Conservation (phyloP, 202 grass and related monocot species). For the Zoysia matrella region DNA sequence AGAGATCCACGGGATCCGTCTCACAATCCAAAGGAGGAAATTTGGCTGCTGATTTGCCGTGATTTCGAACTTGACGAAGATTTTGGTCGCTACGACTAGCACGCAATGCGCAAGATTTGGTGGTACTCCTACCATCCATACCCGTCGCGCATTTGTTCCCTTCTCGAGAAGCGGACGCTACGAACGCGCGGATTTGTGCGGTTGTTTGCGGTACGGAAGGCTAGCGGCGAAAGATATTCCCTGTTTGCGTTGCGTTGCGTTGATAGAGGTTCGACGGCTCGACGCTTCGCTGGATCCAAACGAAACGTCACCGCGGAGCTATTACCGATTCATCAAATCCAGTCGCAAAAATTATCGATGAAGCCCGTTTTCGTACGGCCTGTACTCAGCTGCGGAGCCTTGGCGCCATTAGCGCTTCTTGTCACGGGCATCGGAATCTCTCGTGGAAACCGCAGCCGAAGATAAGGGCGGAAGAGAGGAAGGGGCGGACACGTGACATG, state of each 20-base stretch:
- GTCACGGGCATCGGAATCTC: neutral
- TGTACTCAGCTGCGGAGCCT: neutral
- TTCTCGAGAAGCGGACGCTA: neutral
- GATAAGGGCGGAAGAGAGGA: neutral
- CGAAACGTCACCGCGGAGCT: neutral
- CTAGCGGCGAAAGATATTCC: neutral
- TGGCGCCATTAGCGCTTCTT: neutral
- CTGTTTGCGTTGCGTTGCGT: too few species aligned
- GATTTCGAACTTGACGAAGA: constrained; percentile 15
- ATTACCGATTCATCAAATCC: neutral
- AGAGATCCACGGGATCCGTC: constrained; percentile 11
- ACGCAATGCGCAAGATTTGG: too few species aligned
- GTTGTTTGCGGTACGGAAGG: neutral
- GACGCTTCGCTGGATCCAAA: neutral
- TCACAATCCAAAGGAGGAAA: constrained; percentile 28
- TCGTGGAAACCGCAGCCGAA: constrained; percentile 11
- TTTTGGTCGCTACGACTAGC: neutral
- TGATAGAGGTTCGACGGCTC: too few species aligned
- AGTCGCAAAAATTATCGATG: neutral
- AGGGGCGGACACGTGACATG: neutral
- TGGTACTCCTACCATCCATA: too few species aligned
- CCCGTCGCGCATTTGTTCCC: neutral
- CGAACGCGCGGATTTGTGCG: neutral
- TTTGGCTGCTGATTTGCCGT: constrained; percentile 6
- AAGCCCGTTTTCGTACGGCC: neutral